phyloP scores from a whole-genome alignment of 768 basidiomycete genomes.

The Lentinula raphanica region DNA sequence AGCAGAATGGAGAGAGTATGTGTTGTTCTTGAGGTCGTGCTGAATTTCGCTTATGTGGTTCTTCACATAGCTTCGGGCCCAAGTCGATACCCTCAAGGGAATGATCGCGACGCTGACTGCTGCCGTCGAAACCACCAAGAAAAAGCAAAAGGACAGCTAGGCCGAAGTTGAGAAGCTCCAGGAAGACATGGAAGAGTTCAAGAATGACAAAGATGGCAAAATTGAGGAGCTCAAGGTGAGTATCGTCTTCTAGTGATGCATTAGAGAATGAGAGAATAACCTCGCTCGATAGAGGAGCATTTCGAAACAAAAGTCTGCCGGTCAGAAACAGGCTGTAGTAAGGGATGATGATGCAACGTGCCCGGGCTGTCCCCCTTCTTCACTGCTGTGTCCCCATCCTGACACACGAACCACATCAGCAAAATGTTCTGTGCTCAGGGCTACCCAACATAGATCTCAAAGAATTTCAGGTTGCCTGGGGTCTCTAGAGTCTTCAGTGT shows the following conservation, averaged over 20 bases:
- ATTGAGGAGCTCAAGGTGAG: constrained; percentile 86
- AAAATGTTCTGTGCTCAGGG: too few species aligned
- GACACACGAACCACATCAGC: too few species aligned
- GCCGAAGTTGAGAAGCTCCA: constrained; percentile 84
- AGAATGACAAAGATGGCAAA: constrained; percentile 97
- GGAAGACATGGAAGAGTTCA: constrained; percentile 97
- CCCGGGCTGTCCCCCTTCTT: too few species aligned
- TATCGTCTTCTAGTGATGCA: neutral
- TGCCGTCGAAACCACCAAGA: constrained; percentile 59
- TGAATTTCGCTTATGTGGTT: neutral
- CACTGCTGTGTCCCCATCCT: too few species aligned
- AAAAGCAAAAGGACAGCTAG: constrained; percentile 72
- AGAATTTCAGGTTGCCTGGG: too few species aligned
- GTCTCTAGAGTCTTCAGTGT: too few species aligned
- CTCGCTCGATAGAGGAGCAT: constrained; percentile 58
- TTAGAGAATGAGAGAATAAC: neutral
- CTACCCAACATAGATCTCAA: too few species aligned
- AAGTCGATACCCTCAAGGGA: constrained; percentile 70
- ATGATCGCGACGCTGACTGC: constrained; percentile 53
- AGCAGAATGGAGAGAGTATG: constrained; percentile 84
- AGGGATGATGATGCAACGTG: constrained; percentile 82
- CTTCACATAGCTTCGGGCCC: constrained; percentile 59
- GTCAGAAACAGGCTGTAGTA: constrained; percentile 77
- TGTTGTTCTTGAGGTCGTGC: constrained; percentile 5
- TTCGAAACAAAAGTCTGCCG: constrained; percentile 68